Evolutionary conservation across 495 filamentous ascomycete species (phyloP), one percentile per base, ranked within the genome.

Genomic region (Xanthoparmelia taractica): DNA sequence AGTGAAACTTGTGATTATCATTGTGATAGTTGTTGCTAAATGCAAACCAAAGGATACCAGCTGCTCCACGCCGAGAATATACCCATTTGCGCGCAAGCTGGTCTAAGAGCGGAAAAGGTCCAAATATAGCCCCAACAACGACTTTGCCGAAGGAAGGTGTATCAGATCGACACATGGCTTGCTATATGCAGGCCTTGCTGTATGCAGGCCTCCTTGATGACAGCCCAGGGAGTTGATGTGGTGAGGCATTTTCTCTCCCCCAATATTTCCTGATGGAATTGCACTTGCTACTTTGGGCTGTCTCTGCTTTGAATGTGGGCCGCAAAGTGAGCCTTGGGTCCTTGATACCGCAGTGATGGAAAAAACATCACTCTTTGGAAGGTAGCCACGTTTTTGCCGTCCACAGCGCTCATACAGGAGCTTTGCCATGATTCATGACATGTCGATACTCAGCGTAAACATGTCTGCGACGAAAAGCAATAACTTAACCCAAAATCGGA

Each of bases 11-110:
- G n/a, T n/a, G n/a, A n/a, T 15, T 50, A 4, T 4, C 20, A n/a
- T 23, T 47, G n/a, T 8, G 23, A 11, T 11, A 8, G 25, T 25
- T 8, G n/a, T 48, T 27, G 8, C 25, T 48, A 27, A 27, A 48
- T 45, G 13, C 18, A 20, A n/a, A 45, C 41, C 38, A 11, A 37
- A 37, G 34, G 34, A 60, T 23, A 47, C 20, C 10, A 0, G 34
- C 60, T 61, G 60, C 60, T 61, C 60, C 48, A 33, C 36, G 15
- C 17, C 4, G 38, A 5, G 11, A 60, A 37, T 33, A 60, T 20
- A 20, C 18, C 1, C 12, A 20, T 23, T 47, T 20, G 23, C 1
- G n/a, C 4, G 43, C 1, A 23, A 10, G 43, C 23, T 47, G 43
- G 43, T 10, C 8, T 17, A 2, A 25, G 37, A 2, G 47, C 25